Percentiles rank a stretch among this genome's conserved stretches.
phyloP scores from a whole-genome alignment of 1,139 yeast species.

The Yamadazyma trypodendri region DNA sequence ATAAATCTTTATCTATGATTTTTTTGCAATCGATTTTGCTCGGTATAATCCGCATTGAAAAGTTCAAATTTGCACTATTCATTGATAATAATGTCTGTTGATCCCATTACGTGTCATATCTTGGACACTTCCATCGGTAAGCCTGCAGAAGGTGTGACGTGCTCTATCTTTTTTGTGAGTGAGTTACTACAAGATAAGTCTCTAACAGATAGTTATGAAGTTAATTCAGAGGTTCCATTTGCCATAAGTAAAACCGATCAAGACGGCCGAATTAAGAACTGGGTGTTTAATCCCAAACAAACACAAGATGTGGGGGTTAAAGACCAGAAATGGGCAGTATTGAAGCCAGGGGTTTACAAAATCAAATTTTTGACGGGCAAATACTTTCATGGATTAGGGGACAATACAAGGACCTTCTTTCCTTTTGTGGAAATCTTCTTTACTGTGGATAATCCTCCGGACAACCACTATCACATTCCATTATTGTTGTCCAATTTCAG shows the following conservation, averaged over 20 bases:
- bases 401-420: slow-evolving; percentile 56
- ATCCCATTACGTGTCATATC: slow-evolving; percentile 82
- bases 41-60: slow-evolving; percentile 1
- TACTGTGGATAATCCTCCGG: slow-evolving; percentile 63
- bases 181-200: slow-evolving; percentile 24
- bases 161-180: slow-evolving; percentile 50
- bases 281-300: slow-evolving; percentile 53
- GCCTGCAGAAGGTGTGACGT: slow-evolving; percentile 70
- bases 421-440: slow-evolving; percentile 82
- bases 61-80: no score
- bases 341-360: slow-evolving; percentile 65
- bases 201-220: slow-evolving; percentile 27
- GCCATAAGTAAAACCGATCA: slow-evolving; percentile 67
- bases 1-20: background rate
- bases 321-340: slow-evolving; percentile 35
- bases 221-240: slow-evolving; percentile 37
- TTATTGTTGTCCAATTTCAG: slow-evolving; percentile 77
- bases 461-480: slow-evolving; percentile 84
- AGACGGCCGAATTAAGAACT: slow-evolving; percentile 74
- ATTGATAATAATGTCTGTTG: no score
- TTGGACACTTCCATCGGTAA: slow-evolving; percentile 80
- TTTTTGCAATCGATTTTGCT: slow-evolving; percentile 2
- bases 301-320: slow-evolving; percentile 28
- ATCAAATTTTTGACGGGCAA: slow-evolving; percentile 72
- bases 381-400: slow-evolving; percentile 47